Conservation (phyloP, 352 stramenopile genomes). For the Phytophthora boehmeriae region DNA sequence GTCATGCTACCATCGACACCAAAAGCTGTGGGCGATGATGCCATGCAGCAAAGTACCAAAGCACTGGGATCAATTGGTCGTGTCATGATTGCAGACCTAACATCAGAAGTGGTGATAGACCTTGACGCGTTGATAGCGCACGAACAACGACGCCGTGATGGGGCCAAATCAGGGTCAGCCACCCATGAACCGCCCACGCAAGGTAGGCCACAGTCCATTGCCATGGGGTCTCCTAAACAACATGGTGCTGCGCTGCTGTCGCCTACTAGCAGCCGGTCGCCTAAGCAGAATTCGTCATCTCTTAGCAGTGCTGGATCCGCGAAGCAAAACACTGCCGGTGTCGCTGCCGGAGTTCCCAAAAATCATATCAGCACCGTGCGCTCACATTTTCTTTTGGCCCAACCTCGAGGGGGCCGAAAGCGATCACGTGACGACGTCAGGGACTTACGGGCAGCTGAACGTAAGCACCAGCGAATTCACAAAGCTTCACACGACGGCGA, state of each 20-base stretch:
- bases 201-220: neutral
- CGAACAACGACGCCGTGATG: slow-evolving; percentile 34
- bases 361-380: slow-evolving; percentile 26
- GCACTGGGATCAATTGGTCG: slow-evolving; percentile 39
- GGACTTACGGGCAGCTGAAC: slow-evolving; percentile 29
- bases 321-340: neutral
- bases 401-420: slow-evolving; percentile 4
- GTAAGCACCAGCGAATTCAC: slow-evolving; percentile 64
- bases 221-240: slow-evolving; percentile 3
- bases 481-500: slow-evolving; percentile 64
- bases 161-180: slow-evolving; percentile 10
- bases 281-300: neutral
- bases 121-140: slow-evolving; percentile 58
- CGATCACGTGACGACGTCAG: neutral
- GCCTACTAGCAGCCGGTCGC: neutral
- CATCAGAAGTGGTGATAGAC: slow-evolving; percentile 61
- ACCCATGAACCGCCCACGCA: slow-evolving; percentile 2
- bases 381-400: slow-evolving; percentile 32
- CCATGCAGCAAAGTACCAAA: slow-evolving; percentile 22
- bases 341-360: slow-evolving; percentile 4
- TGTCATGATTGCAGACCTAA: slow-evolving; percentile 54
- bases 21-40: slow-evolving; percentile 10
- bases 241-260: neutral
- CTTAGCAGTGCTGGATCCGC: neutral
- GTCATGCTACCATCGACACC: slow-evolving; percentile 44